A percentile compares a stretch with the other conserved stretches of the same genome.
These are phyloP conservation scores for Mycena vitilis DNA, from an alignment of 768 basidiomycete species.

Conservation along the genomic window DNA sequence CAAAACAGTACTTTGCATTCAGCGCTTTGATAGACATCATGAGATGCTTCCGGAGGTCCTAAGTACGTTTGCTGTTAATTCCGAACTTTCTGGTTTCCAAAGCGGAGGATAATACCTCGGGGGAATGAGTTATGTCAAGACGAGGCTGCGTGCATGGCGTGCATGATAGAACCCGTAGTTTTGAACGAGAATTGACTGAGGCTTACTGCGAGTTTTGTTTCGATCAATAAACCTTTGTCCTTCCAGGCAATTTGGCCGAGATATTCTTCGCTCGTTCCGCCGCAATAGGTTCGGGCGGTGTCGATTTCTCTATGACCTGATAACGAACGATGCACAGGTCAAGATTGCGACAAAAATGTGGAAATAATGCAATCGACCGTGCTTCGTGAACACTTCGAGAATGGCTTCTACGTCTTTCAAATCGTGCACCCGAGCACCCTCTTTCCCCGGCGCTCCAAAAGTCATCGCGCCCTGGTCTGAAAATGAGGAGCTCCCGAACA, in stretches of 20 bases:
- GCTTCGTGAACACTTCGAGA: slow-evolving; percentile 63
- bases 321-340: too few relatives aligned
- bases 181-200: slow-evolving; percentile 33
- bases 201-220: slow-evolving; percentile 68
- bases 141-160: slow-evolving; percentile 7
- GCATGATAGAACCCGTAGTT: not conserved
- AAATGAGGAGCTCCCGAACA: slow-evolving; percentile 3
- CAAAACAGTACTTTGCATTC: slow-evolving; percentile 54
- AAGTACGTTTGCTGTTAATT: slow-evolving; percentile 39
- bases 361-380: slow-evolving; percentile 47
- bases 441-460: slow-evolving; percentile 61
- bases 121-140: slow-evolving; percentile 44
- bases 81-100: not conserved
- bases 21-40: slow-evolving; percentile 58
- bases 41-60: slow-evolving; percentile 61
- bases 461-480: slow-evolving; percentile 64
- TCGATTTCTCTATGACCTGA: slow-evolving; percentile 61
- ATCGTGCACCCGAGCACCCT: slow-evolving; percentile 62
- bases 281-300: slow-evolving; percentile 61
- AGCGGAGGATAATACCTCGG: slow-evolving; percentile 40
- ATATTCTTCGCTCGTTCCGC: slow-evolving; percentile 66
- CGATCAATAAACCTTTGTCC: slow-evolving; percentile 62
- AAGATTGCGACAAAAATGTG: too few relatives aligned
- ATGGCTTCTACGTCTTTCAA: slow-evolving; percentile 62
- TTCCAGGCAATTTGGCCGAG: slow-evolving; percentile 66